phyloP scores from a whole-genome alignment of 148 eudicot genomes.

The Rhododendron kiyosumense region DNA sequence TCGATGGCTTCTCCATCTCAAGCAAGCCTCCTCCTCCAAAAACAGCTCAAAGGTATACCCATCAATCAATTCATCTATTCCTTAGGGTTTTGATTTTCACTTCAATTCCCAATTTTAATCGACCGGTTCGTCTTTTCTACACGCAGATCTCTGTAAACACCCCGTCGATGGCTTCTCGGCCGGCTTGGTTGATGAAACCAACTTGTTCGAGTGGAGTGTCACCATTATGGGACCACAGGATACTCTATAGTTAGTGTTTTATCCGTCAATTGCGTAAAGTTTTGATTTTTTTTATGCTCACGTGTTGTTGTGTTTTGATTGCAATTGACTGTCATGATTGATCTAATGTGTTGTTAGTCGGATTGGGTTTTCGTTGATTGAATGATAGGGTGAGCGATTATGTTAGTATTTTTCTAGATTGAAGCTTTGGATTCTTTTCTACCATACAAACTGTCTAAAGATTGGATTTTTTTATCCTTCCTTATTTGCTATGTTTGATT shows the following conservation, averaged over 20 bases:
- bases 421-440: neutral
- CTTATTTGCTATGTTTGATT: neutral
- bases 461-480: neutral
- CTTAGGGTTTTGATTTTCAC: conserved; percentile 8
- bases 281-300: neutral
- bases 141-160: conserved; percentile 66
- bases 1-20: conserved; percentile 42
- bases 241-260: conserved; percentile 61
- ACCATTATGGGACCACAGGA: conserved; percentile 87
- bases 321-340: neutral
- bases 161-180: conserved; percentile 98
- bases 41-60: conserved; percentile 60
- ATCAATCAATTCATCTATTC: neutral
- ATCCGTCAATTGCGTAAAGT: neutral
- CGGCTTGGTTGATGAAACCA: conserved; percentile 68
- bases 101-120: neutral
- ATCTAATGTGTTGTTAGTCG: neutral
- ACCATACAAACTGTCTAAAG: neutral
- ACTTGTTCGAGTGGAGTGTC: conserved; percentile 81
- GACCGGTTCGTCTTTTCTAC: neutral
- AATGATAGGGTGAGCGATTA: neutral
- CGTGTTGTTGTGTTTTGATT: neutral
- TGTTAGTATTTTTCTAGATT: neutral
- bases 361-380: conserved; percentile 4
- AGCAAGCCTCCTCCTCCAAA: conserved; percentile 64